phyloP scores from a whole-genome alignment of 1,139 yeast species.

The Kodamaea suecica region DNA sequence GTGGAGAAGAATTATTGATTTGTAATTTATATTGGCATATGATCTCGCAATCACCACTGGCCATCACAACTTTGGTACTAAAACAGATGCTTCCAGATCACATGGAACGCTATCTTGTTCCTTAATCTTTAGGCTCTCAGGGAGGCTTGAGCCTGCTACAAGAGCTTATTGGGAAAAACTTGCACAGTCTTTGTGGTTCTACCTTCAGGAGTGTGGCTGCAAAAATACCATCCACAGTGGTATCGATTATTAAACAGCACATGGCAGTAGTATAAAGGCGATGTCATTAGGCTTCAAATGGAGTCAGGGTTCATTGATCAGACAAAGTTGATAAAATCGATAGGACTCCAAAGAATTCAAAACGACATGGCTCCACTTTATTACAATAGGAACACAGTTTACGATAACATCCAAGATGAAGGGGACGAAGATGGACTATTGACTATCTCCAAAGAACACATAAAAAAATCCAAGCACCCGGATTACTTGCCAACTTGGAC shows the following conservation, averaged over 20 bases:
- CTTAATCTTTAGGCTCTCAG: no score
- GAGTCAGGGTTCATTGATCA: background rate
- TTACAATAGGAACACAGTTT: constrained; percentile 11
- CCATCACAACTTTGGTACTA: no score
- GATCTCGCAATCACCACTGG: background rate
- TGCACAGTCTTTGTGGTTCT: no score
- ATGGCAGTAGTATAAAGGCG: background rate
- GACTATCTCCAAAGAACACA: constrained; percentile 26
- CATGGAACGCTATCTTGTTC: no score
- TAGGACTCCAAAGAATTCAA: background rate
- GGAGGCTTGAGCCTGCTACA: no score
- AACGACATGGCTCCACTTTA: constrained; percentile 6
- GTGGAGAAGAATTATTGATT: background rate
- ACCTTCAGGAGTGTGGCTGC: no score
- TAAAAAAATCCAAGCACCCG: constrained; percentile 26
- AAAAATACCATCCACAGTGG: no score
- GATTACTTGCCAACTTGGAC: constrained; percentile 54
- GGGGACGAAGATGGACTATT: constrained; percentile 22
- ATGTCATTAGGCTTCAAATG: background rate
- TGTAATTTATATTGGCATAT: no score
- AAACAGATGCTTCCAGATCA: no score
- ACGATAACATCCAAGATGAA: constrained; percentile 12
- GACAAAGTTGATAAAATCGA: no score
- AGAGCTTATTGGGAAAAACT: no score
- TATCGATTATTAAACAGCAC: background rate